Percentiles rank a stretch among this genome's conserved stretches.
These are phyloP conservation scores for Cryphonectria naterciae DNA, from an alignment of 2,329 filamentous ascomycete species.

Conservation along the genomic window DNA sequence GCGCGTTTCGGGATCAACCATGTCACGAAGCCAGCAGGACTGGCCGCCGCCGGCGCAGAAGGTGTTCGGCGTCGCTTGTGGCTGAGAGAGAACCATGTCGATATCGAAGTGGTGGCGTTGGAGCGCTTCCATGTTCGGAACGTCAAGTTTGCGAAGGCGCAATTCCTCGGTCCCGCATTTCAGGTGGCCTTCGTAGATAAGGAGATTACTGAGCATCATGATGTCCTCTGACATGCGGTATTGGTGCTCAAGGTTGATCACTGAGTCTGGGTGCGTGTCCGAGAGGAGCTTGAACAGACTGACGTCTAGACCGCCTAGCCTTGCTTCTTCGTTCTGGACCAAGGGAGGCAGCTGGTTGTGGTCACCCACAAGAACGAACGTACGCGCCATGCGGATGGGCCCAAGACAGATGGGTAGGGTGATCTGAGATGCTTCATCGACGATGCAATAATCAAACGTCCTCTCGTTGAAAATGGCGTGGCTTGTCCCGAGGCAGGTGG, in stretches of 20 bases:
- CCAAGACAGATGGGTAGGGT: constrained; percentile 93
- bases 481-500: constrained; percentile 90
- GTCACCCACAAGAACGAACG: constrained; percentile 94
- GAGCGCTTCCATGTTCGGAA: constrained; percentile 69
- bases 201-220: constrained; percentile 88
- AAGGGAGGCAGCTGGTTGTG: constrained; percentile 95
- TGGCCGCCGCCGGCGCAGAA: constrained; percentile 58
- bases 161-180: constrained; percentile 85
- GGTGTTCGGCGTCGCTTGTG: constrained; percentile 44
- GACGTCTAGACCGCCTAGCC: constrained; percentile 83
- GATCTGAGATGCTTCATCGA: constrained; percentile 97
- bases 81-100: constrained; percentile 45
- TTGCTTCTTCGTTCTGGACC: constrained; percentile 88
- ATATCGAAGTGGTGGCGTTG: constrained; percentile 62
- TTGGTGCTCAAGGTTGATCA: constrained; percentile 91
- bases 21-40: constrained; percentile 75
- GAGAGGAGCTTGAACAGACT: constrained; percentile 94
- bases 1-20: constrained; percentile 71
- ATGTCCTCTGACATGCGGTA: constrained; percentile 99
- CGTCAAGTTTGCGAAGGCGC: constrained; percentile 67
- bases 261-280: constrained; percentile 82
- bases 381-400: constrained; percentile 88
- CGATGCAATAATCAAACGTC: constrained; percentile 96
- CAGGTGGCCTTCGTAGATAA: constrained; percentile 90
- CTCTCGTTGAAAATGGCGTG: constrained; percentile 87